Base-by-base conservation (phyloP, 352 stramenopile genomes). In the Blastocystis sp. region DNA sequence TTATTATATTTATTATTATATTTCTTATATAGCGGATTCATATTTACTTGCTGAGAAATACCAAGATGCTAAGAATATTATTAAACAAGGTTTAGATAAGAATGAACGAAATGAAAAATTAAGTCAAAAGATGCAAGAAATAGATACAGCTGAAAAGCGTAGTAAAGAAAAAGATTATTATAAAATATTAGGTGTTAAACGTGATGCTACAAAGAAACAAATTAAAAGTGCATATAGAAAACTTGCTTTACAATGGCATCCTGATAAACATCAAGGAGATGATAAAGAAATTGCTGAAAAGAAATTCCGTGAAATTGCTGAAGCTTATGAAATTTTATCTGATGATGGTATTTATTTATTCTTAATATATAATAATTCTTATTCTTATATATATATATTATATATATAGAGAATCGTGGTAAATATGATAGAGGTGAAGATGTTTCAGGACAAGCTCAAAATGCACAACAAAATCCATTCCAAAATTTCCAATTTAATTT, bases 181-280 rank as follows among this genome's bases (percentile, higher is more conserved):
- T 68, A 78, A 77, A 67, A 67, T 81, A 2, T 72, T 95, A 34
- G 85, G 85, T 21, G 68, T 82, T 25, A 70, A 62, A 16, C 65
- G 70, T 21, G 47, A 67, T 10, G 75, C 76, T 19, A 69, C 71
- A 1, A 43, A 64, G 28, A 80, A 80, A 42, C 72, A 82, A 58
- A 82, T 84, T 43, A 84, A 84, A 58, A 81, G 80, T 45, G 76
- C 76, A 0, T 83, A 82, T 42, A 68, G 77, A 13, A 66, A 77
- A 52, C 73, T 77, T 41, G 77, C 72, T 9, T 64, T 82, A 4
- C 67, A 82, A 64, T 80, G 68, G 34, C 77, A 84, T 62, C 77
- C 77, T 5, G 77, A 84, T 49, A 80, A 81, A 55, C 76, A 59
- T 49, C 30, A 39, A 25, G 7, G 7, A 13, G 28, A 78, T 43